Evolutionary conservation across 345 rosid genomes (phyloP).

Genomic region (Aegle marmelos): DNA sequence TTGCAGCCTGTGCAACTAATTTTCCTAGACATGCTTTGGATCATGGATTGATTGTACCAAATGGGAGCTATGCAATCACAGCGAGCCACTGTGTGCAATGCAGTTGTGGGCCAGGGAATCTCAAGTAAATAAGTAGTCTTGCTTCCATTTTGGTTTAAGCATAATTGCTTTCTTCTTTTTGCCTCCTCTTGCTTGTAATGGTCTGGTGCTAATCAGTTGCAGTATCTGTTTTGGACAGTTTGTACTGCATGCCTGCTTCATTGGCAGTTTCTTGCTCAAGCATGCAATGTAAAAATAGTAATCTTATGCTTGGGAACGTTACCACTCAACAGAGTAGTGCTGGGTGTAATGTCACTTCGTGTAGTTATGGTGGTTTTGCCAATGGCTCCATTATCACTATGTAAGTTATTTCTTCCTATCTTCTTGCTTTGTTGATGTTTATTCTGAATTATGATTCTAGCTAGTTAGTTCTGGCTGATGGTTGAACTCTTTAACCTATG

Average conservation of each 20-base stretch:
- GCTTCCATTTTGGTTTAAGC: slow-evolving; percentile 11
- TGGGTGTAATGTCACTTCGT: slow-evolving; percentile 88
- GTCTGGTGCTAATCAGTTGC: slow-evolving; percentile 13
- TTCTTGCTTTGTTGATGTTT: slow-evolving; percentile 2
- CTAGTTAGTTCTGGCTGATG: background rate
- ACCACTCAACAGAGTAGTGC: slow-evolving; percentile 67
- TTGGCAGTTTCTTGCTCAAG: slow-evolving; percentile 93
- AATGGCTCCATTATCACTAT: slow-evolving; percentile 70
- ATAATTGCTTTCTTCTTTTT: background rate
- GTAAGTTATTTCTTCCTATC: slow-evolving; percentile 37
- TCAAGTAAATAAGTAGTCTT: slow-evolving; percentile 46
- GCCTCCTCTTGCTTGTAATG: background rate
- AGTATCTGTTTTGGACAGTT: slow-evolving; percentile 35
- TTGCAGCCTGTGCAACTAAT: slow-evolving; percentile 86
- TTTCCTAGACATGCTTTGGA: slow-evolving; percentile 81
- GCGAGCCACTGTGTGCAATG: slow-evolving; percentile 98
- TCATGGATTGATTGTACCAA: slow-evolving; percentile 70
- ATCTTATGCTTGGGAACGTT: slow-evolving; percentile 79
- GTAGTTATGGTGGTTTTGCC: slow-evolving; percentile 71
- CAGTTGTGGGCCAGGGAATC: slow-evolving; percentile 84
- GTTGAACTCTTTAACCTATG: background rate
- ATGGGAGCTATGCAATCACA: slow-evolving; percentile 86
- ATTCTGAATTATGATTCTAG: background rate
- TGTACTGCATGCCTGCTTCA: slow-evolving; percentile 91
- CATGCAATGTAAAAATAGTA: slow-evolving; percentile 85